Base-by-base conservation (phyloP, 805 yeast genomes). In the Starmerella ratchasimensis region DNA sequence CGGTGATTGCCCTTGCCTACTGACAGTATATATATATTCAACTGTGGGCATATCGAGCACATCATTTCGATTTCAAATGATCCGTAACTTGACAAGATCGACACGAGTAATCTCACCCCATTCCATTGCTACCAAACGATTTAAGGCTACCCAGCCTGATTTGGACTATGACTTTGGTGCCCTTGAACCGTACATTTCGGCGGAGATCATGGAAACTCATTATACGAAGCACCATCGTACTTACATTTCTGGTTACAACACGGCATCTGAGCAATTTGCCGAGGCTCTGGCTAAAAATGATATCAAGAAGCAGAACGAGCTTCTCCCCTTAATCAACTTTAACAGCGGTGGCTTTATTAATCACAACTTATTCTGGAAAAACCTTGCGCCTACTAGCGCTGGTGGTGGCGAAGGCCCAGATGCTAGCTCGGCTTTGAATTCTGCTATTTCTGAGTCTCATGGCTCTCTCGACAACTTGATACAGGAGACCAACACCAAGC, bases 141-240 rank as follows among this genome's bases (percentile, higher is more conserved):
- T 41, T 10, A 34, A 37, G 39, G 79, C 77, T 39, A 67, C 80
- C 26, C 67, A 83, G 49, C 94, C 94, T 41, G 81, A 78, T 49
- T 66, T 83, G 52, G 80, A 76, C 56, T 83, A 76, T 70, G 93
- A 78, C 55, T 84, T 73, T 51, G 80, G 74, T 48, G 93, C 82
- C 18, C 66, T 83, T 38, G 95, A 83, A 65, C 94, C 95, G 41
- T 70, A 61, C 62, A 80, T 83, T 51, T 74, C 90, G 28, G 93
- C 84, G 31, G 74, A 80, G 57, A 83, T 83, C 63, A 84, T 81
- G 61, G 90, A 80, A 60, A 49, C 56, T 37, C 95, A 83, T 64
- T 80, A 83, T 71, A 69, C 75, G 48, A 84, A 84, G 68, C 95
- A 83, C 62, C 94, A 83, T 60, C 90, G 81, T 63, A 80, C 94